A percentile compares a stretch with the other conserved stretches of the same genome.
These are phyloP conservation scores for Amanita subjunquillea DNA, from an alignment of 768 basidiomycete genomes.

Conservation along the genomic window DNA sequence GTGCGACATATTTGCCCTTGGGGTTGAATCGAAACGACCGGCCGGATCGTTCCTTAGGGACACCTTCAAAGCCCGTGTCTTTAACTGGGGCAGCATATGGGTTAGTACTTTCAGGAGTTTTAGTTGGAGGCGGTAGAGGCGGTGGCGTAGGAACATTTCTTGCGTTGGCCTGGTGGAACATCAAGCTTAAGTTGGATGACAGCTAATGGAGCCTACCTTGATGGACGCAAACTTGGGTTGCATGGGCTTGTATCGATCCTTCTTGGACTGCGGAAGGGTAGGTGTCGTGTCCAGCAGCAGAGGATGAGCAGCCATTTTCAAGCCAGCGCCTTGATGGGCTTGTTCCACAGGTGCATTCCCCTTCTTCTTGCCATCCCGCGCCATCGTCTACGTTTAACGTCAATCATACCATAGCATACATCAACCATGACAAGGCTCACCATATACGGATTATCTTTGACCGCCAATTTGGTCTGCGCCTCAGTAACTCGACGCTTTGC, in stretches of 20 bases:
- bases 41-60: conserved; percentile 59
- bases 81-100: conserved; percentile 65
- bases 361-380: conserved; percentile 45
- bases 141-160: conserved; percentile 65
- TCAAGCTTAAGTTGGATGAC: neutral
- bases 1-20: conserved; percentile 83
- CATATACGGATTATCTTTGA: conserved; percentile 85
- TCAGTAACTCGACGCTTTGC: conserved; percentile 80
- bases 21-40: conserved; percentile 78
- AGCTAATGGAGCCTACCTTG: conserved; percentile 40
- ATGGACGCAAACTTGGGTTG: conserved; percentile 98
- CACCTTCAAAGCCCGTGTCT: conserved; percentile 63
- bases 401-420: neutral
- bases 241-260: conserved; percentile 96
- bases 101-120: conserved; percentile 45
- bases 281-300: conserved; percentile 64
- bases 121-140: conserved; percentile 26
- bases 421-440: conserved; percentile 25
- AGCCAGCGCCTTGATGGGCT: conserved; percentile 68
- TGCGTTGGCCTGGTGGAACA: conserved; percentile 48
- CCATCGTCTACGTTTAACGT: conserved; percentile 30
- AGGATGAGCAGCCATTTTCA: conserved; percentile 89
- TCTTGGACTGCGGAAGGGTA: conserved; percentile 58
- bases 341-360: conserved; percentile 39
- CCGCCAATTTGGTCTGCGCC: conserved; percentile 63